Base-by-base conservation (phyloP, 805 yeast genomes). In the Metschnikowia anglica region DNA sequence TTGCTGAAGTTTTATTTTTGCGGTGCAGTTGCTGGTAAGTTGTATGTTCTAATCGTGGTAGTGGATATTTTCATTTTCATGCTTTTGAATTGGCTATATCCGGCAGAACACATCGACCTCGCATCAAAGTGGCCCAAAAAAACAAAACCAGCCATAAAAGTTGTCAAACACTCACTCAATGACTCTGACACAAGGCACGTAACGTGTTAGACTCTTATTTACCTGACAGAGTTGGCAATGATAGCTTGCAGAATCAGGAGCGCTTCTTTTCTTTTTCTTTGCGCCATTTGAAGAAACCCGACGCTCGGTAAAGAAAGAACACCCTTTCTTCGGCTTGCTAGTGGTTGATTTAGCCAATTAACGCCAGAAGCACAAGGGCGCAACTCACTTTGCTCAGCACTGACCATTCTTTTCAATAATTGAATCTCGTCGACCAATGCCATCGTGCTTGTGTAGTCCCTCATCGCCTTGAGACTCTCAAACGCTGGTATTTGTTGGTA, bases 11-110 rank as follows among this genome's bases (percentile, higher is more conserved):
- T 81, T 53, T 83, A 85, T 58, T 72, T 73, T 33, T 79, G 88
- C 57, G 90, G 90, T 0, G 74, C 83, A 0, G 84, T 95, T 80
- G 95, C 96, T 0, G 97, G 96, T 1, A 80, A 83, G 49, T 71
- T 93, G 43, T 90, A 82, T 61, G 84, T 85, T 0, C 61, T 93
- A 23, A 85, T 95, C 58, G 82, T 82, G 16, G 80, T 89, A 18
- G 88, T 88, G 2, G 98, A 93, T 65, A 74, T 83, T 24, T 72
- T 88, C 36, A 50, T 93, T 3, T 75, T 73, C 42, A 62, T 72
- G 28, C 37, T 88, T 2, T 66, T 93, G 47, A 93, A 88, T 52
- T 79, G 79, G 75, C 57, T 79, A 34, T 83, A 75, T 55, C 98
- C 98, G 0, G 66, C 73, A 13, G 71, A 68, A 1, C 63, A 72